A percentile compares a stretch with the other conserved stretches of the same genome.
Conservation (phyloP, 306 rosid species). For the Neltuma alba region DNA sequence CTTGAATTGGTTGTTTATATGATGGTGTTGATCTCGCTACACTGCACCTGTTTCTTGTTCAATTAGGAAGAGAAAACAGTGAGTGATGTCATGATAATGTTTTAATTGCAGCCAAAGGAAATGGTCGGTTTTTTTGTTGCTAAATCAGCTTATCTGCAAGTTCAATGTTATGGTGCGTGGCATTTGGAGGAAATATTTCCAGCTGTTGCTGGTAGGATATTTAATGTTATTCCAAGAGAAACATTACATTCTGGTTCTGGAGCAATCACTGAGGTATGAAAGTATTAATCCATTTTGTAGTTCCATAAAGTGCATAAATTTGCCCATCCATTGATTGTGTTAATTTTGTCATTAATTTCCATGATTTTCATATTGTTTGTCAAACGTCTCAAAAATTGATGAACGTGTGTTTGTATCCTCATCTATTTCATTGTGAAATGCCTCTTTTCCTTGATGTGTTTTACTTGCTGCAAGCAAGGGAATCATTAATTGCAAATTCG, state of each 20-base stretch:
- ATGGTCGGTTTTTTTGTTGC: conserved; percentile 70
- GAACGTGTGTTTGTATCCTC: neutral
- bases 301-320: neutral
- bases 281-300: conserved; percentile 9
- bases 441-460: conserved; percentile 8
- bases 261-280: conserved; percentile 82
- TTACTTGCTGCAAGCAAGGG: conserved; percentile 1
- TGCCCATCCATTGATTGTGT: conserved; percentile 17
- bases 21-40: neutral
- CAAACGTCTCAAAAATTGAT: conserved; percentile 19
- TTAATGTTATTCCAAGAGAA: conserved; percentile 75
- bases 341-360: conserved; percentile 15
- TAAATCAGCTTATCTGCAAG: conserved; percentile 95
- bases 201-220: conserved; percentile 69
- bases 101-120: conserved; percentile 84
- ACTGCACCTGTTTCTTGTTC: neutral
- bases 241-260: conserved; percentile 80
- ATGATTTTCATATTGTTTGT: conserved; percentile 21
- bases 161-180: conserved; percentile 66
- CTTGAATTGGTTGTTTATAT: neutral
- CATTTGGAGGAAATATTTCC: conserved; percentile 92
- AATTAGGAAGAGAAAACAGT: conserved; percentile 12
- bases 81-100: conserved; percentile 33
- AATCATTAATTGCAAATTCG: conserved; percentile 10
- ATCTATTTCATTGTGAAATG: conserved; percentile 10